A percentile compares a stretch with the other conserved stretches of the same genome.
phyloP scores from a whole-genome alignment of 805 yeast genomes.

The Barnettozyma populi region DNA sequence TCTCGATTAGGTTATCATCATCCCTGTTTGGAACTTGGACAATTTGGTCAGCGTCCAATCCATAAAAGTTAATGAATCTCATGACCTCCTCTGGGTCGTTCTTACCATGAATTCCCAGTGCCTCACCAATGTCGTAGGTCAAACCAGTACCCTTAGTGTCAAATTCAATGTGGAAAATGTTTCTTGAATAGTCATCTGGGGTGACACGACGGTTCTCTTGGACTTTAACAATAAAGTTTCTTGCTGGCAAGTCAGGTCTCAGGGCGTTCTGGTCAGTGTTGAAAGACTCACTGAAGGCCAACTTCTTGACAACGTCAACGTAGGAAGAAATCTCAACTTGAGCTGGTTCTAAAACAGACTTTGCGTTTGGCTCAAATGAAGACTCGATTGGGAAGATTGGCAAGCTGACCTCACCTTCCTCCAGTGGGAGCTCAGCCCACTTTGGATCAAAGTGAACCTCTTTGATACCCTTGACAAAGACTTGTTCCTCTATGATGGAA shows the following conservation, averaged over 20 bases:
- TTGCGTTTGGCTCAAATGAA: constrained; percentile 60
- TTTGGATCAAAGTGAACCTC: constrained; percentile 28
- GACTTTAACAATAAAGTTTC: constrained; percentile 82
- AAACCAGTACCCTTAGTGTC: constrained; percentile 88
- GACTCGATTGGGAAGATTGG: constrained; percentile 58
- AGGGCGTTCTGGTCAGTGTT: constrained; percentile 42
- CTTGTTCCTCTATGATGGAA: constrained; percentile 51
- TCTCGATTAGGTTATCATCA: constrained; percentile 49
- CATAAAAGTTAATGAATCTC: constrained; percentile 65
- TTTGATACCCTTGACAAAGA: constrained; percentile 40
- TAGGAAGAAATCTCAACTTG: constrained; percentile 37
- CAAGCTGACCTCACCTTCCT: constrained; percentile 34
- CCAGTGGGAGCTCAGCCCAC: constrained; percentile 23
- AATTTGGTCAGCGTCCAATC: constrained; percentile 60
- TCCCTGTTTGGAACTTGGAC: constrained; percentile 71
- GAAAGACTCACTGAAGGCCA: constrained; percentile 81
- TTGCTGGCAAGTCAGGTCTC: constrained; percentile 86
- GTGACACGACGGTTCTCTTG: constrained; percentile 90
- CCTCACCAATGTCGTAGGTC: constrained; percentile 92
- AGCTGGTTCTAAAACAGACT: constrained; percentile 35
- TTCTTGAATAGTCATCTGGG: constrained; percentile 83
- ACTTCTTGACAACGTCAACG: constrained; percentile 56
- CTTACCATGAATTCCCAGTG: constrained; percentile 91
- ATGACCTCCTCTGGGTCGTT: constrained; percentile 63
- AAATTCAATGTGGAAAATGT: constrained; percentile 94